These are phyloP conservation scores for Canavalia gladiata DNA, from an alignment of 306 rosid genomes.

Conservation along the genomic window DNA sequence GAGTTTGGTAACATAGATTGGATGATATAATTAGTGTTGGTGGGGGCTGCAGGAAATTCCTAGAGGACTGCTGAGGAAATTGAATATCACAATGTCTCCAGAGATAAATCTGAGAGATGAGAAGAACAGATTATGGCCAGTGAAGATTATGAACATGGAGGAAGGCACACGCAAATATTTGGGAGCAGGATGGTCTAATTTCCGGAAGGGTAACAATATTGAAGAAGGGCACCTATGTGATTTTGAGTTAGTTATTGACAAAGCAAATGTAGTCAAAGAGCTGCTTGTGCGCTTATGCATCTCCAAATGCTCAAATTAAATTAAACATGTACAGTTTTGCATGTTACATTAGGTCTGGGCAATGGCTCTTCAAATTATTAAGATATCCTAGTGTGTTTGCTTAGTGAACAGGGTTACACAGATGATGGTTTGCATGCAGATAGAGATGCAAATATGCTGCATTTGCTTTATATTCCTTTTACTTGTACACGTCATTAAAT, in stretches of 20 bases:
- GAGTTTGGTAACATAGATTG: neutral
- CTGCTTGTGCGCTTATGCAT: neutral
- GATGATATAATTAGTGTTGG: constrained; percentile 26
- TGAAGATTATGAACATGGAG: neutral
- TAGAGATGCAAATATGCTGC: neutral
- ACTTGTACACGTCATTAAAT: neutral
- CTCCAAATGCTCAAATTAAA: neutral
- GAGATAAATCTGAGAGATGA: neutral
- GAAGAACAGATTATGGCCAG: constrained; percentile 11
- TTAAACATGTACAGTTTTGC: too few relatives aligned
- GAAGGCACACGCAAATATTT: neutral
- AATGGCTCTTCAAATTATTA: neutral
- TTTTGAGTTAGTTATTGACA: constrained; percentile 24
- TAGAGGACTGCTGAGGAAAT: neutral
- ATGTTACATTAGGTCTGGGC: neutral
- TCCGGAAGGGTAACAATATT: neutral
- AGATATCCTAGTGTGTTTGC: neutral
- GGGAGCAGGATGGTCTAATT: neutral
- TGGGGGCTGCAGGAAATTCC: constrained; percentile 36
- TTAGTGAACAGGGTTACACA: neutral
- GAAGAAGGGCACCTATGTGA: neutral
- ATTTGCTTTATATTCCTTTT: neutral
- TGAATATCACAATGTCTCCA: neutral
- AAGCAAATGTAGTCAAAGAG: neutral
- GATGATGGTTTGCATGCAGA: neutral